Evolutionary conservation across 2,329 filamentous ascomycete species (phyloP), one percentile per base, ranked within the genome.

Genomic region (Coniochaeta prunicola): DNA sequence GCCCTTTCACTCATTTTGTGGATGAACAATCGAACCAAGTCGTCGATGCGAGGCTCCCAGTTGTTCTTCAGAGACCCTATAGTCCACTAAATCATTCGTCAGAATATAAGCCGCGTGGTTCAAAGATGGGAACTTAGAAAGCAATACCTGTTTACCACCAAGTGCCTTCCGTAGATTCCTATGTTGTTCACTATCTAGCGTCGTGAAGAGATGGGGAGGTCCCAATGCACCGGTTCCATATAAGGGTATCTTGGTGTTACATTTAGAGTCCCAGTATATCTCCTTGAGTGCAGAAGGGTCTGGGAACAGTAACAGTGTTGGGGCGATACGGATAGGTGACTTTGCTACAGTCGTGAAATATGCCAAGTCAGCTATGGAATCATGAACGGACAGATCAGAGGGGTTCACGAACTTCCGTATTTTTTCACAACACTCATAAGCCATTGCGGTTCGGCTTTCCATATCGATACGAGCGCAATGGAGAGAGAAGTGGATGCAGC

Each of bases 211-310:
- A 40, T 69, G 66, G 0, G 68, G 68, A 5, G 73, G 72, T 0
- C 74, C 73, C 0, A 76, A 61, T 0, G 68, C 66, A 2, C 72
- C 72, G 8, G 69, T 70, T 5, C 66, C 67, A 59, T 76, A 75
- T 9, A 74, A 59, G 1, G 62, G 61, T 1, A 64, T 59, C 56
- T 75, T 76, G 15, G 62, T 60, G 59, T 77, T 75, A 45, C 66
- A 71, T 26, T 67, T 66, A 2, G 69, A 65, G 31, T 73, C 70
- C 68, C 72, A 71, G 64, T 76, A 76, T 55, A 77, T 76, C 30
- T 74, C 69, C 58, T 70, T 72, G 15, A 75, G 59, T 0, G 74
- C 63, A 1, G 70, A 70, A 3, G 70, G 64, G 1, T 65, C 64
- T 13, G 70, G 69, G 55, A 75, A 75, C 24, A 76, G 59, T 1